Evolutionary conservation across 768 basidiomycete species (phyloP).

Genomic region (Rhizopogon roseolus): DNA sequence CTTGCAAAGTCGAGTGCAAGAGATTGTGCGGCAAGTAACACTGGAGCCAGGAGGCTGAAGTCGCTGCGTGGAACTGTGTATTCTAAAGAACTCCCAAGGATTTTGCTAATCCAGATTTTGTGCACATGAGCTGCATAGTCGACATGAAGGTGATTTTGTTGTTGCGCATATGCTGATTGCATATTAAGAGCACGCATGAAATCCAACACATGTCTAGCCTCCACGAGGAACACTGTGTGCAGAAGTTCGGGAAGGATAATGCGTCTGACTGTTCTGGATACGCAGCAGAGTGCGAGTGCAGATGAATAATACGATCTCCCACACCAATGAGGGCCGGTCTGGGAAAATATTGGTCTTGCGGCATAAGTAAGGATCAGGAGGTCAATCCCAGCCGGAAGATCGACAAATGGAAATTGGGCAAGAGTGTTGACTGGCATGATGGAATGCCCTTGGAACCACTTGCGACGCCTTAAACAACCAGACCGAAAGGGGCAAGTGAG

Average conservation of each 20-base stretch:
- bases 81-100: no score
- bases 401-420: no score
- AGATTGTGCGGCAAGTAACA: not conserved
- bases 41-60: constrained; percentile 6
- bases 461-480: no score
- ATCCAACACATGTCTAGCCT: not conserved
- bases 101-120: constrained; percentile 30
- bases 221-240: not conserved
- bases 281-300: constrained; percentile 27
- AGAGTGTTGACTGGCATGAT: no score
- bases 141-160: constrained; percentile 23
- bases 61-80: no score
- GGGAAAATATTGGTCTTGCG: no score
- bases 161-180: constrained; percentile 13
- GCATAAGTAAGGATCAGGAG: no score
- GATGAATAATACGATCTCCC: no score
- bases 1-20: constrained; percentile 29
- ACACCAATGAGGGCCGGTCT: no score
- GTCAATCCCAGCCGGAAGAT: no score
- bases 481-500: no score
- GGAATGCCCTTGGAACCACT: no score
- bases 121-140: constrained; percentile 28
- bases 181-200: constrained; percentile 29
- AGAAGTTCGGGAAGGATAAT: constrained; percentile 26
- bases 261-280: constrained; percentile 29